Evolutionary conservation across 1,284 basidiomycete genomes (phyloP).

Genomic region (Ceraceosorus guamensis): DNA sequence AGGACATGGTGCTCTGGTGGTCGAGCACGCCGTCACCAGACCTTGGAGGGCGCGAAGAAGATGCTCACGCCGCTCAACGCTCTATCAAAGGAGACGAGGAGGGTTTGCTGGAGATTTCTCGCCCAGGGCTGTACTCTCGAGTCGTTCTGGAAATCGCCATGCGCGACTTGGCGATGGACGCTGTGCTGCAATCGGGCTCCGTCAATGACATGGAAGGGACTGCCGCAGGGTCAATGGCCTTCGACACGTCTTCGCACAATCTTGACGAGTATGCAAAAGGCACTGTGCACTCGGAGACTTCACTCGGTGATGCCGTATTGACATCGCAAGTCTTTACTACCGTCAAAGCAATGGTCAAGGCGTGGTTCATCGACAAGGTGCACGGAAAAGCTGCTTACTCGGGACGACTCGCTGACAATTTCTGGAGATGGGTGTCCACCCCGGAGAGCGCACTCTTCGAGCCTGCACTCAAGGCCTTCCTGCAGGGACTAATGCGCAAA

Average conservation of each 20-base stretch:
- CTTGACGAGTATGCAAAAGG: conserved; percentile 82
- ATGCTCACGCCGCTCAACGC: conserved; percentile 58
- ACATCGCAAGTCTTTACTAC: conserved; percentile 80
- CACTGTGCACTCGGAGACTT: conserved; percentile 56
- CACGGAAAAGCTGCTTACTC: conserved; percentile 60
- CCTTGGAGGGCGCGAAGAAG: conserved; percentile 85
- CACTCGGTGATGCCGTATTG: conserved; percentile 81
- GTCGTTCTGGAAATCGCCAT: conserved; percentile 86
- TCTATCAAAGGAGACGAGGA: conserved; percentile 34
- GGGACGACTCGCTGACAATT: conserved; percentile 64
- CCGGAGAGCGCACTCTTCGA: conserved; percentile 81
- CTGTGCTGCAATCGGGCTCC: conserved; percentile 84
- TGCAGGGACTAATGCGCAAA: conserved; percentile 94
- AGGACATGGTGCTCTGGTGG: conserved; percentile 97
- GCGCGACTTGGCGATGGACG: conserved; percentile 85
- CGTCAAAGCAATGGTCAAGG: conserved; percentile 79
- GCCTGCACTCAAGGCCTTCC: conserved; percentile 83
- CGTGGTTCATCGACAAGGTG: conserved; percentile 76
- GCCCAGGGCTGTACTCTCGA: conserved; percentile 81
- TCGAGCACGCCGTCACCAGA: conserved; percentile 70
- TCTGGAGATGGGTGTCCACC: conserved; percentile 94
- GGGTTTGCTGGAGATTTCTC: conserved; percentile 80
- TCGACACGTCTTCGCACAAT: conserved; percentile 77
- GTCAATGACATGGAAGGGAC: conserved; percentile 96
- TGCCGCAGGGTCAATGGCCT: conserved; percentile 65